These are phyloP conservation scores for Gastrodia elata DNA, from an alignment of 106 monocot species.

Conservation along the genomic window DNA sequence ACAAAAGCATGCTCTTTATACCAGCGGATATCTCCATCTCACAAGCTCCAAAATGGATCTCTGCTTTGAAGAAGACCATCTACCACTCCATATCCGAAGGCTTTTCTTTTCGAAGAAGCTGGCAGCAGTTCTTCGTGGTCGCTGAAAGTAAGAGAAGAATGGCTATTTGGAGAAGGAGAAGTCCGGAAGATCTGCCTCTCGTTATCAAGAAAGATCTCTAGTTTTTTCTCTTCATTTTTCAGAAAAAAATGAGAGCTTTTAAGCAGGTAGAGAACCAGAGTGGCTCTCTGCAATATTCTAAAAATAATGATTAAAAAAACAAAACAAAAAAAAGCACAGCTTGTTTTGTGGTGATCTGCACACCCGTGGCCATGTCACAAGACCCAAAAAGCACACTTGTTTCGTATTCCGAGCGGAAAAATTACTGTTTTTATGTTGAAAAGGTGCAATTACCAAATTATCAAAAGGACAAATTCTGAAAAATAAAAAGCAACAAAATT, in stretches of 20 bases:
- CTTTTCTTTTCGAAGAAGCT: not conserved
- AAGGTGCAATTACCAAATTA: too few relatives aligned
- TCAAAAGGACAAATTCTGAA: too few relatives aligned
- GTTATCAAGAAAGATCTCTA: constrained; percentile 2
- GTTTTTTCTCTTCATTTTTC: not conserved
- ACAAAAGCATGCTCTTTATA: constrained; percentile 3
- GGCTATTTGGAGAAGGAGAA: not conserved
- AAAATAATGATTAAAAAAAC: too few relatives aligned
- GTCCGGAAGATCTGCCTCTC: not conserved
- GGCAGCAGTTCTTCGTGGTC: not conserved
- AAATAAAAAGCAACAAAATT: too few relatives aligned
- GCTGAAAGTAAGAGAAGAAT: not conserved
- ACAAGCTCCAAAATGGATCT: not conserved
- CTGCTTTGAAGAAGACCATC: not conserved
- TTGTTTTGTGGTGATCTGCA: too few relatives aligned
- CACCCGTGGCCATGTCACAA: not conserved
- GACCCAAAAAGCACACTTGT: not conserved
- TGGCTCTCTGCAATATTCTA: too few relatives aligned
- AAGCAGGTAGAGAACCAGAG: not conserved
- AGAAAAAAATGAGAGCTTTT: not conserved
- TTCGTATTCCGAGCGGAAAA: too few relatives aligned
- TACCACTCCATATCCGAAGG: not conserved
- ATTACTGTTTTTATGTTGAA: too few relatives aligned
- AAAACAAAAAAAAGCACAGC: not conserved
- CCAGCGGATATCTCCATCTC: not conserved